Percentiles rank a stretch among this genome's conserved stretches.
Evolutionary conservation across 768 basidiomycete genomes (phyloP).

Genomic region (Russula virescens): DNA sequence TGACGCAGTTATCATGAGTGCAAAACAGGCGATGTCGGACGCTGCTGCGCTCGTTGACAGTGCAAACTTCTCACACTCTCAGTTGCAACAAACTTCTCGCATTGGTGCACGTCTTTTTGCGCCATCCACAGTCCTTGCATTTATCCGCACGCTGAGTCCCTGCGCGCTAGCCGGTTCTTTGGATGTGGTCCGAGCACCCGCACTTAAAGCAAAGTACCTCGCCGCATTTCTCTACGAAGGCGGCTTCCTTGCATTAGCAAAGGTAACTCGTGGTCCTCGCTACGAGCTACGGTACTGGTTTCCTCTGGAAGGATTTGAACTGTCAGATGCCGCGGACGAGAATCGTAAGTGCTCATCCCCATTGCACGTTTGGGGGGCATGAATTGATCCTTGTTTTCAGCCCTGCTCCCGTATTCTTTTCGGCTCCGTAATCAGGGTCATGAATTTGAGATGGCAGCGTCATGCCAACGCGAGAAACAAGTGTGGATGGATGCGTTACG

Average conservation of each 20-base stretch:
- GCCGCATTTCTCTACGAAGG: slow-evolving; percentile 86
- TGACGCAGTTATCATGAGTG: slow-evolving; percentile 15
- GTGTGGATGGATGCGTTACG: slow-evolving; percentile 76
- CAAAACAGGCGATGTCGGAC: slow-evolving; percentile 19
- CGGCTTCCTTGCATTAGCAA: slow-evolving; percentile 82
- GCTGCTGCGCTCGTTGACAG: slow-evolving; percentile 23
- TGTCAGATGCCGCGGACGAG: slow-evolving; percentile 61
- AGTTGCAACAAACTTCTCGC: slow-evolving; percentile 19
- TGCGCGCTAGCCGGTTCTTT: slow-evolving; percentile 80
- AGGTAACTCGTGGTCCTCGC: slow-evolving; percentile 68
- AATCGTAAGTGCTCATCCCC: slow-evolving; percentile 54
- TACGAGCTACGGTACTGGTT: slow-evolving; percentile 94
- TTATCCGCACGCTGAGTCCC: slow-evolving; percentile 68
- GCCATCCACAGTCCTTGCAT: slow-evolving; percentile 41
- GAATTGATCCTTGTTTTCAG: slow-evolving; percentile 36
- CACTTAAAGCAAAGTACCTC: slow-evolving; percentile 63
- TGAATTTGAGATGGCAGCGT: slow-evolving; percentile 75
- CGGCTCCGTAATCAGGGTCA: slow-evolving; percentile 15
- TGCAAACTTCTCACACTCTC: slow-evolving; percentile 18
- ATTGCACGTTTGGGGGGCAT: background rate
- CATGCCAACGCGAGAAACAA: slow-evolving; percentile 78
- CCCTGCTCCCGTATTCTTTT: slow-evolving; percentile 57
- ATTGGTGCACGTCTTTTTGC: slow-evolving; percentile 33
- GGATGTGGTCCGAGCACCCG: slow-evolving; percentile 75
- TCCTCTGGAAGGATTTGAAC: slow-evolving; percentile 62